Evolutionary conservation across 768 basidiomycete species (phyloP).

Genomic region (Naganishia antarctica): DNA sequence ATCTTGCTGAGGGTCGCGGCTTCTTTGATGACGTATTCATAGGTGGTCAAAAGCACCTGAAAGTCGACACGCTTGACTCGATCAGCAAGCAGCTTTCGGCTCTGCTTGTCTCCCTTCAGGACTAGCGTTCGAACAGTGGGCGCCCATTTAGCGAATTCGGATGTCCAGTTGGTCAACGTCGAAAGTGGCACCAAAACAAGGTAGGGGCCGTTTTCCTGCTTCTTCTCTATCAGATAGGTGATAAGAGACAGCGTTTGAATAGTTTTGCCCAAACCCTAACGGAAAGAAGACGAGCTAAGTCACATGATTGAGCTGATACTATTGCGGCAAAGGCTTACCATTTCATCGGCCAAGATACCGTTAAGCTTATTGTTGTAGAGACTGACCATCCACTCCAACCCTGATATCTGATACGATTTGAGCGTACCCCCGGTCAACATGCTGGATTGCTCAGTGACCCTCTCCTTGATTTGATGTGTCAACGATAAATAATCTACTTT

Average conservation of each 20-base stretch:
- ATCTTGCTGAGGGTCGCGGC: slow-evolving; percentile 81
- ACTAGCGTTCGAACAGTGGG: slow-evolving; percentile 71
- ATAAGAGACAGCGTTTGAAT: slow-evolving; percentile 59
- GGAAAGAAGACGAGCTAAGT: background rate
- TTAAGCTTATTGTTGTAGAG: slow-evolving; percentile 94
- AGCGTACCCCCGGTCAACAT: slow-evolving; percentile 80
- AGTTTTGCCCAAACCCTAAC: slow-evolving; percentile 49
- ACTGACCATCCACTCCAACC: slow-evolving; percentile 97
- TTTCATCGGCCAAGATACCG: slow-evolving; percentile 79
- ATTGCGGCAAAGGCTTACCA: slow-evolving; percentile 37
- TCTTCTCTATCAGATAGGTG: slow-evolving; percentile 84
- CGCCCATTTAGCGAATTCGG: slow-evolving; percentile 97
- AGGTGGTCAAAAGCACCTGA: slow-evolving; percentile 88
- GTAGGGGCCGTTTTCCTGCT: slow-evolving; percentile 87
- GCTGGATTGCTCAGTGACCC: slow-evolving; percentile 54
- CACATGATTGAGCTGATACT: background rate
- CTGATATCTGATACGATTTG: slow-evolving; percentile 92
- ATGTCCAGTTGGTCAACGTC: slow-evolving; percentile 94
- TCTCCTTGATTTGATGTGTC: slow-evolving; percentile 87
- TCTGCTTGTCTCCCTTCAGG: slow-evolving; percentile 85
- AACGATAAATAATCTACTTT: slow-evolving; percentile 96
- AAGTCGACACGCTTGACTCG: slow-evolving; percentile 71
- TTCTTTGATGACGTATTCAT: slow-evolving; percentile 97
- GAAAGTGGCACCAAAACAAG: slow-evolving; percentile 92
- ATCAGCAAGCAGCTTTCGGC: slow-evolving; percentile 69